Evolutionary conservation across 192 early-diverging fungal genomes (phyloP).

Genomic region (Rhizoclosmatium sp.): DNA sequence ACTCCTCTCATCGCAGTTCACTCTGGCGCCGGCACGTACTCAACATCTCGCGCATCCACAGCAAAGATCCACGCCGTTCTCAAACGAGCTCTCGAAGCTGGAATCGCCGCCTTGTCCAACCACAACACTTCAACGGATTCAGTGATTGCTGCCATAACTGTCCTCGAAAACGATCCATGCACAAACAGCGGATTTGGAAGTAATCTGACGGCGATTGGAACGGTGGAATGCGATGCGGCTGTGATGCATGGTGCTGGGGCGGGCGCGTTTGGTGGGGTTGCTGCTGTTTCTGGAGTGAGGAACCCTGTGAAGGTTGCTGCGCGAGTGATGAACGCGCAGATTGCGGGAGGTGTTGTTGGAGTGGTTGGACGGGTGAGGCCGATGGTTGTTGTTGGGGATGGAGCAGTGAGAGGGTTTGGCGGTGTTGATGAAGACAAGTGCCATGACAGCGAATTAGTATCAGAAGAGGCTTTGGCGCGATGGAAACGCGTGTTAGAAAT

Average conservation of each 20-base stretch:
- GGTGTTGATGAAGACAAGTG: background rate
- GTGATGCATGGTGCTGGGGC: constrained; percentile 69
- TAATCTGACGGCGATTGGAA: constrained; percentile 76
- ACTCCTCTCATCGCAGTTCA: constrained; percentile 47
- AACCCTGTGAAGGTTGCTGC: constrained; percentile 66
- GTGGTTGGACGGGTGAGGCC: constrained; percentile 62
- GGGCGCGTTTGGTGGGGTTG: constrained; percentile 78
- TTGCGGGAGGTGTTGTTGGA: constrained; percentile 48
- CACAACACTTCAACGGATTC: background rate
- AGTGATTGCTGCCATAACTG: background rate
- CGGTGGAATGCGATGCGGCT: constrained; percentile 87
- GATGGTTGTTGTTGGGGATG: constrained; percentile 62
- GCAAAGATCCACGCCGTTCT: background rate
- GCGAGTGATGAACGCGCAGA: constrained; percentile 13
- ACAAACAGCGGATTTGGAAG: constrained; percentile 79
- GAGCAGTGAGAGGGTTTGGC: constrained; percentile 44
- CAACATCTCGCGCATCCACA: constrained; percentile 3
- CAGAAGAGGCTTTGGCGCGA: background rate
- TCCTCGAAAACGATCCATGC: constrained; percentile 54
- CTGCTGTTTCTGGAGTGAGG: constrained; percentile 69
- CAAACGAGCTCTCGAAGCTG: background rate
- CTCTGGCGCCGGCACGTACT: constrained; percentile 53
- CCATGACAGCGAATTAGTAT: background rate
- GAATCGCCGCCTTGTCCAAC: background rate
- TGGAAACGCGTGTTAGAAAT: background rate